Percentiles rank a stretch among this genome's conserved stretches.
These are phyloP conservation scores for Fusarium coicis DNA, from an alignment of 2,329 filamentous ascomycete genomes.

Conservation along the genomic window DNA sequence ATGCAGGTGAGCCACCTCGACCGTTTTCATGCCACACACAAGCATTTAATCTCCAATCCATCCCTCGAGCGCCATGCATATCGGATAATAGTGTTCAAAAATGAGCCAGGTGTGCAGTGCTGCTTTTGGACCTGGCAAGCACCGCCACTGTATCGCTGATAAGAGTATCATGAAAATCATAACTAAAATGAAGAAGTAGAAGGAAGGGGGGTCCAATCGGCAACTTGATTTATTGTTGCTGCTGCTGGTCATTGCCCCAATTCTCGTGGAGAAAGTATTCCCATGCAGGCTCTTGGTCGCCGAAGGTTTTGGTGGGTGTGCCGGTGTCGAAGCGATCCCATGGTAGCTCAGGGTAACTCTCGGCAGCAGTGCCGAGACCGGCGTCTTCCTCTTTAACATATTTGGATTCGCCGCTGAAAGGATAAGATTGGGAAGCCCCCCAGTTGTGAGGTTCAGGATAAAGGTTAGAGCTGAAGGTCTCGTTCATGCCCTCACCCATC, in stretches of 20 bases:
- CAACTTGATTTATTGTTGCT: slow-evolving; percentile 16
- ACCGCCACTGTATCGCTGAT: slow-evolving; percentile 1
- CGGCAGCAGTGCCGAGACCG: neutral
- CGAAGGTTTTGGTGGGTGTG: slow-evolving; percentile 13
- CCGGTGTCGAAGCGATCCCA: slow-evolving; percentile 11
- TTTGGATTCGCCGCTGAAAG: slow-evolving; percentile 17
- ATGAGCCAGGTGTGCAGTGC: slow-evolving; percentile 1
- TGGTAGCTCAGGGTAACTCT: slow-evolving; percentile 25
- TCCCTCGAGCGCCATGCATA: slow-evolving; percentile 7
- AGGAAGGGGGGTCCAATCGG: neutral
- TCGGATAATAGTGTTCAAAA: neutral
- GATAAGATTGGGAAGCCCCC: slow-evolving; percentile 6
- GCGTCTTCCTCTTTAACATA: slow-evolving; percentile 22
- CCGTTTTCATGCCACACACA: slow-evolving; percentile 22
- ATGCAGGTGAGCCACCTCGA: slow-evolving; percentile 19
- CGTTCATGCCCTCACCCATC: slow-evolving; percentile 28
- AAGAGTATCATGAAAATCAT: slow-evolving; percentile 34
- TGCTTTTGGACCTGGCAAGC: neutral
- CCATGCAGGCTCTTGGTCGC: slow-evolving; percentile 47
- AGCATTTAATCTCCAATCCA: neutral
- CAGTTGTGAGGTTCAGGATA: slow-evolving; percentile 23
- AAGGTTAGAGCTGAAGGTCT: slow-evolving; percentile 9
- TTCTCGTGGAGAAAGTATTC: slow-evolving; percentile 47
- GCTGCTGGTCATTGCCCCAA: slow-evolving; percentile 34
- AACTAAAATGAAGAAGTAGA: neutral